phyloP scores from a whole-genome alignment of 2,329 filamentous ascomycete genomes.

The Apiospora hydei region DNA sequence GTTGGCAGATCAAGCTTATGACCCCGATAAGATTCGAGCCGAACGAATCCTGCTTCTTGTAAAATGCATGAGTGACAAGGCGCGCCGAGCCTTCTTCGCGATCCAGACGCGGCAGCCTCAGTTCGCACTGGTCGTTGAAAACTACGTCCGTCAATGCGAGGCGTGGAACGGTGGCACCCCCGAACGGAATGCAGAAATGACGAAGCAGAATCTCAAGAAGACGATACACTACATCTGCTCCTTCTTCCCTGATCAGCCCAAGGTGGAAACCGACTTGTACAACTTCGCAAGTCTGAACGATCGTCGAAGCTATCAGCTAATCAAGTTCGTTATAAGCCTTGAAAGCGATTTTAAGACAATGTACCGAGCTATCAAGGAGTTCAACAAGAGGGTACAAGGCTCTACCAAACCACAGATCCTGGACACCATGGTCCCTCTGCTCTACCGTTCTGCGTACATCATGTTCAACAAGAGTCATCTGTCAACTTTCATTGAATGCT shows the following conservation, averaged over 20 bases:
- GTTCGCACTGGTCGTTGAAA: conserved; percentile 74
- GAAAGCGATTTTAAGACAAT: conserved; percentile 94
- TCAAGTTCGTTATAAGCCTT: conserved; percentile 83
- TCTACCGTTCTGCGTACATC: conserved; percentile 84
- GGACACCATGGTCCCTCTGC: conserved; percentile 80
- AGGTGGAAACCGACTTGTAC: conserved; percentile 79
- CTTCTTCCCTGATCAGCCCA: conserved; percentile 77
- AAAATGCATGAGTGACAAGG: conserved; percentile 76
- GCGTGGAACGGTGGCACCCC: conserved; percentile 88
- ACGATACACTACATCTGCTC: conserved; percentile 77
- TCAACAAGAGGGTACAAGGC: conserved; percentile 80
- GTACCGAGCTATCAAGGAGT: conserved; percentile 86
- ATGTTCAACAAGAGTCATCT: conserved; percentile 96
- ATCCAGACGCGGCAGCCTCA: conserved; percentile 81
- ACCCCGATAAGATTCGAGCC: conserved; percentile 79
- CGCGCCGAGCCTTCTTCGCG: conserved; percentile 88
- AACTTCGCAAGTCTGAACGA: conserved; percentile 94
- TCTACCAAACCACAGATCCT: conserved; percentile 70
- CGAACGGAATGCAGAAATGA: conserved; percentile 71
- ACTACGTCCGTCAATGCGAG: conserved; percentile 86
- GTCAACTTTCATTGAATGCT: conserved; percentile 85
- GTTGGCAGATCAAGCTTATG: conserved; percentile 51
- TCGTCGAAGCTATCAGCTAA: conserved; percentile 85
- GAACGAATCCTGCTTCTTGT: conserved; percentile 86
- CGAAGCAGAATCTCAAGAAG: conserved; percentile 74